These are phyloP conservation scores for Umbelopsis isabellina DNA, from an alignment of 192 early-diverging fungal genomes.

Conservation along the genomic window DNA sequence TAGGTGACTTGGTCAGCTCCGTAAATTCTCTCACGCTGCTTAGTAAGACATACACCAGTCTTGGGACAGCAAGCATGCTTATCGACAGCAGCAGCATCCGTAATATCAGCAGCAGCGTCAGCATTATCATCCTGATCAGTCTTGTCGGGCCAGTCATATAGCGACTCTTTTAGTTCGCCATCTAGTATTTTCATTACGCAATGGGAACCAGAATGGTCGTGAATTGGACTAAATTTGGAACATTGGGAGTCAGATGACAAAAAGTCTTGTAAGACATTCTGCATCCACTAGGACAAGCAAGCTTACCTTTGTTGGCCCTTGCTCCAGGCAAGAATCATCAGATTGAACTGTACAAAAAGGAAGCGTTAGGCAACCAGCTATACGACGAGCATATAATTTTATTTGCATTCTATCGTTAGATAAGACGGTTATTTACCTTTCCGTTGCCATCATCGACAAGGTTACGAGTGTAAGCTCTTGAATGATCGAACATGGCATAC, in stretches of 20 bases:
- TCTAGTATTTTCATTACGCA: constrained; percentile 92
- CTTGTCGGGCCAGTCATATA: constrained; percentile 76
- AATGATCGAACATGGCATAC: constrained; percentile 74
- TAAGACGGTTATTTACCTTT: constrained; percentile 40
- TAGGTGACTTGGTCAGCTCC: constrained; percentile 75
- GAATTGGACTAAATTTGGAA: constrained; percentile 71
- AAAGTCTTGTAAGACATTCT: neutral
- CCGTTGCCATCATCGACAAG: constrained; percentile 91
- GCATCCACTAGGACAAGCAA: neutral
- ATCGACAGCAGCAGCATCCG: constrained; percentile 28
- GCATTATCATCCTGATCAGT: constrained; percentile 27
- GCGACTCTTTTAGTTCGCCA: constrained; percentile 77
- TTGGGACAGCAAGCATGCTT: constrained; percentile 30
- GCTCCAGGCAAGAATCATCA: constrained; percentile 89
- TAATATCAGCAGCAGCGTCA: constrained; percentile 33
- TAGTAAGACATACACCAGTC: constrained; percentile 10
- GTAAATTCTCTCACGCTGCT: constrained; percentile 48
- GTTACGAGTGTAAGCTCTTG: constrained; percentile 81
- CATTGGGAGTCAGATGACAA: constrained; percentile 18
- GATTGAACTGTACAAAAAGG: constrained; percentile 66
- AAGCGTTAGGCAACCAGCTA: neutral
- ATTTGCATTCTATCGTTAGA: constrained; percentile 8
- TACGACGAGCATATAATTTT: neutral
- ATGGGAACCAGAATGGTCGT: constrained; percentile 88
- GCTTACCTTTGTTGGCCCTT: constrained; percentile 62